A percentile compares a stretch with the other conserved stretches of the same genome.
Conservation (phyloP, 495 filamentous ascomycete genomes). For the Astrocystis sublimbata region DNA sequence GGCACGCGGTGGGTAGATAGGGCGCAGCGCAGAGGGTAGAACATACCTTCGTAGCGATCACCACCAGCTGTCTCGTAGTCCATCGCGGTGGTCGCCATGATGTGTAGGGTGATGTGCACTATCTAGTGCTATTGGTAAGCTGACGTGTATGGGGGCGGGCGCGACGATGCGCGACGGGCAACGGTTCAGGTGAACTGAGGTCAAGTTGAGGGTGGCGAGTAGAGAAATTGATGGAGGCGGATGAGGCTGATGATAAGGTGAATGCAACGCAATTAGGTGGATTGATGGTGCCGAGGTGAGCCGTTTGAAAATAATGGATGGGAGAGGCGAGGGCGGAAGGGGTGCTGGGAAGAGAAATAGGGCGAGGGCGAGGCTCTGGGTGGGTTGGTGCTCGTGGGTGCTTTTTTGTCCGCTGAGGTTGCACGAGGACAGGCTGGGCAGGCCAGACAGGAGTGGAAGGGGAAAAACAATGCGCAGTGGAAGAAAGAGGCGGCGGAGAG, state of each 20-base stretch:
- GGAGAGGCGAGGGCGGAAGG: background rate
- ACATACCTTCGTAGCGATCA: constrained; percentile 82
- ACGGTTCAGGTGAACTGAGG: no score
- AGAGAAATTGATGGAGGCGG: background rate
- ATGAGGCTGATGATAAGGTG: background rate
- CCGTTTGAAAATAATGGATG: background rate
- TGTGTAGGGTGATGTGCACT: constrained; percentile 20
- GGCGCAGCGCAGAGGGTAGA: background rate
- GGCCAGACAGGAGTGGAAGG: no score
- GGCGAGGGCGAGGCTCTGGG: constrained; percentile 1
- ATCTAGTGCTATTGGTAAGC: constrained; percentile 24
- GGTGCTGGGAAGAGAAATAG: background rate
- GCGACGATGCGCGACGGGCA: background rate
- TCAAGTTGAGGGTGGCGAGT: background rate
- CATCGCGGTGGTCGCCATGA: constrained; percentile 61
- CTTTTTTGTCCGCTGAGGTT: constrained; percentile 1
- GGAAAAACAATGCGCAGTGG: background rate
- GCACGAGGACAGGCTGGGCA: no score
- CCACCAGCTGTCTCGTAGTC: constrained; percentile 84
- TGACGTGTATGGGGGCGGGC: constrained; percentile 1
- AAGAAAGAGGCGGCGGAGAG: background rate
- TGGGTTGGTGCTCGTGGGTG: background rate
- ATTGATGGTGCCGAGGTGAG: background rate
- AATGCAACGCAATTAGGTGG: background rate
- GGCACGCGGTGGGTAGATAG: background rate